These are phyloP conservation scores for Saturnispora sanitii DNA, from an alignment of 805 yeast genomes.

Conservation along the genomic window DNA sequence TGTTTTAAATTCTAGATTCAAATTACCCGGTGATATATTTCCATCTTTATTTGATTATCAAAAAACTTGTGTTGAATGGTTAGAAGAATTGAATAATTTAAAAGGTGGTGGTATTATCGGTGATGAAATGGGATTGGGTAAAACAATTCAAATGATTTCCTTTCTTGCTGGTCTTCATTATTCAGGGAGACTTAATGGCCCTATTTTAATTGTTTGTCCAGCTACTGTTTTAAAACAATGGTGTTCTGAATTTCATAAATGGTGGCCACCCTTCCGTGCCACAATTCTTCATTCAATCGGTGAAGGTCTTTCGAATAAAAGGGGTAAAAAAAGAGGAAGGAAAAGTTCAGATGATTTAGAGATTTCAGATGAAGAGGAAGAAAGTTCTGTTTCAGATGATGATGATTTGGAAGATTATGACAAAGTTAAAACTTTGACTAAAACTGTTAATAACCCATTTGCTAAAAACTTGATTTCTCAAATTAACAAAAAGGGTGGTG, in stretches of 20 bases:
- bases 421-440: constrained; percentile 20
- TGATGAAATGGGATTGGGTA: constrained; percentile 97
- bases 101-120: constrained; percentile 92
- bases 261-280: constrained; percentile 96
- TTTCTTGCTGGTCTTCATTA: constrained; percentile 87
- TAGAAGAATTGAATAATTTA: constrained; percentile 86
- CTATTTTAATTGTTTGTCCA: constrained; percentile 84
- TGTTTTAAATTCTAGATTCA: constrained; percentile 54
- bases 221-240: constrained; percentile 95
- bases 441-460: constrained; percentile 22
- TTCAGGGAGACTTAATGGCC: constrained; percentile 62
- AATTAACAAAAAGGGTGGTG: constrained; percentile 63
- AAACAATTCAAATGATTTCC: constrained; percentile 86
- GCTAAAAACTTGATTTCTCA: constrained; percentile 40
- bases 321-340: constrained; percentile 16
- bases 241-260: constrained; percentile 91
- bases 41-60: constrained; percentile 86
- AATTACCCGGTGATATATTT: constrained; percentile 84
- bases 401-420: constrained; percentile 38
- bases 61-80: constrained; percentile 95
- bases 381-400: constrained; percentile 36
- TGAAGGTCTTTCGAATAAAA: constrained; percentile 51
- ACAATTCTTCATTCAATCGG: constrained; percentile 89
- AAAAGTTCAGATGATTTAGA: constrained; percentile 5
- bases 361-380: constrained; percentile 29